Evolutionary conservation across 1,139 yeast species (phyloP), one percentile per base, ranked within the genome.

Genomic region (Candida frijolesensis): DNA sequence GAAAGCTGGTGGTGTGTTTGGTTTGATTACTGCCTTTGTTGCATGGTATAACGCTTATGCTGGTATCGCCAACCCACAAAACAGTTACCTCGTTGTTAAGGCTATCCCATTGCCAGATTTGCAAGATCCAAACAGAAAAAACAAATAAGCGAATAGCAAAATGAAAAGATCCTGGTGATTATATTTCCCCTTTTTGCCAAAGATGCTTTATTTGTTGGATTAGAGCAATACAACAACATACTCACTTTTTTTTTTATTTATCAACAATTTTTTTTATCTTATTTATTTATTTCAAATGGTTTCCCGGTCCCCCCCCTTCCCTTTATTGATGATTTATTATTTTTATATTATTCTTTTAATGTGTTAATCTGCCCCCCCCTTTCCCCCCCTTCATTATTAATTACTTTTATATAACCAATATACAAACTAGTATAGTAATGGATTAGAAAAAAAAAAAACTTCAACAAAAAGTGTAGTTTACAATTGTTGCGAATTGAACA

Each of bases 21-120:
- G 96, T 40, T 64, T 90, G n/a, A 66, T 89, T 35, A 84, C 92
- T 38, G 89, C 96, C 1, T 82, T 87, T 59, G 66, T 82, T 48
- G 96, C 96, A 12, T 90, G 94, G 92, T 90, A 89, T 65, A 88
- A 89, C 66, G 96, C 96, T 6, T 88, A 82, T 60, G 95, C 96
- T n/a, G 96, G 96, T 83, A 68, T 90, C 50, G 89, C 95, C 47
- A 87, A 80, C 57, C 71, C 70, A 60, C 87, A 82, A 67, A 90
- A 87, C 71, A 75, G 89, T 37, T 89, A 87, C 68, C 52, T 89
- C 50, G 71, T 79, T 29, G 77, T 85, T 46, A 78, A 74, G 61
- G 84, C 87, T 12, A 58, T 82, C 53, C 76, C 62, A 5, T 68
- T 76, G 54, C 78, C 78, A 48, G 75, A 72, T 58, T 68, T 72